Evolutionary conservation across 1,139 yeast species (phyloP), one percentile per base, ranked within the genome.

Genomic region (Candida sanyaensis): DNA sequence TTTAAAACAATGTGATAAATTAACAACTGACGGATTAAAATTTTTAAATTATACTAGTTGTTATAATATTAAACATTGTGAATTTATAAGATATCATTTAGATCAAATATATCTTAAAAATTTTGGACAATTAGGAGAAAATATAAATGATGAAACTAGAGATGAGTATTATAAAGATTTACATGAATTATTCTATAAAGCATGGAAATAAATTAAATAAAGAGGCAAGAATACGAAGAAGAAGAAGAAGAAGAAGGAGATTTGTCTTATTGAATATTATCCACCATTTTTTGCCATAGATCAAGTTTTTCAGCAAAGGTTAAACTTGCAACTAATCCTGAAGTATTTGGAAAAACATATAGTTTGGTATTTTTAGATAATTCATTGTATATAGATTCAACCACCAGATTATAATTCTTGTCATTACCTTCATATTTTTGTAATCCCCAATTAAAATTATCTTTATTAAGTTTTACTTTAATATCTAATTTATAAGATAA

Each of bases 301-400:
- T 56, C 56, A 43, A 81, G 59, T 58, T 83, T 84, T 43, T 73
- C 73, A 0, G 63, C 65, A 50, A 70, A 71, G 17, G 72, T 66
- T 59, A 84, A 66, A 49, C 67, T 65, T 7, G 86, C 78, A 6
- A 84, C 93, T n/a, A 88, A 66, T 0, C 95, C 95, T 1, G 91
- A 85, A 0, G 93, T 86, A 45, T 84, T 84, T 2, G 93, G 93
- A 38, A 86, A 76, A 5, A 87, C 92, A 61, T 75, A 81, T 0
- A 83, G 52, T 45, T 58, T 41, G 37, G 59, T 48, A 8, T 53
- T 48, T 30, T 34, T 28, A 1, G 47, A 44, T 21, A 57, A 10
- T 11, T 49, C 41, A 3, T 55, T 48, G 24, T 52, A 46, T 17
- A 68, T 49, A 36, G 53, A 50, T 17, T 50, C 45, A 41, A 68